phyloP scores from a whole-genome alignment of 2,329 filamentous ascomycete genomes.

The Pseudofabraea citricarpa region DNA sequence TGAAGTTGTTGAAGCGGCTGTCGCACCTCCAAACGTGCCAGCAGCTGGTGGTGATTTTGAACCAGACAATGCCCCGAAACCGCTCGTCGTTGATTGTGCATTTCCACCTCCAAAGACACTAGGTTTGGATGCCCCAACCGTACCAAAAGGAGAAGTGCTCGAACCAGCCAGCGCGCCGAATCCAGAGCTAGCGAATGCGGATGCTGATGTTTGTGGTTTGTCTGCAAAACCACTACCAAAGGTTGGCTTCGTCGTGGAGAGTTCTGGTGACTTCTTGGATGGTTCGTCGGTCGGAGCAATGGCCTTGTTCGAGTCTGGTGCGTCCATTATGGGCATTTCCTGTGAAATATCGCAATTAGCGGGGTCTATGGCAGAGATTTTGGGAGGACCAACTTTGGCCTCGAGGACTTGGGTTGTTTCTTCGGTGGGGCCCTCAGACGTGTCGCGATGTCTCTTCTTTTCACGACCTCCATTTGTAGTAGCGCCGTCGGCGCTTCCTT shows the following conservation, averaged over 20 bases:
- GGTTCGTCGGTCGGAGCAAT: slow-evolving; percentile 6
- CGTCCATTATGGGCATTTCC: not conserved
- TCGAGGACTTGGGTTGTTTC: not conserved
- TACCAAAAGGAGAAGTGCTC: slow-evolving; percentile 59
- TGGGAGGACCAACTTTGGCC: not conserved
- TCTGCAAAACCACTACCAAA: slow-evolving; percentile 18
- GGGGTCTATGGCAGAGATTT: not conserved
- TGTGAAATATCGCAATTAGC: not conserved
- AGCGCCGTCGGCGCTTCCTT: slow-evolving; percentile 33
- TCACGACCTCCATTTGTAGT: slow-evolving; percentile 36
- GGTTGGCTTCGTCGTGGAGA: slow-evolving; percentile 9
- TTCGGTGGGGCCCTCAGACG: slow-evolving; percentile 22
- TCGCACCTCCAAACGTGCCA: slow-evolving; percentile 34
- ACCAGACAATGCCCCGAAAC: slow-evolving; percentile 40
- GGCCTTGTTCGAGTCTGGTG: not conserved
- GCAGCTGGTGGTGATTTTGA: slow-evolving; percentile 23
- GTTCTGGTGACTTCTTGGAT: slow-evolving; percentile 13
- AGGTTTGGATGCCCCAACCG: slow-evolving; percentile 43
- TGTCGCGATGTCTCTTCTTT: slow-evolving; percentile 59
- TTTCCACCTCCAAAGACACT: slow-evolving; percentile 44
- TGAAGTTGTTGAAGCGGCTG: slow-evolving; percentile 27
- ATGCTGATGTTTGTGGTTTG: slow-evolving; percentile 44
- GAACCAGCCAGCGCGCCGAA: slow-evolving; percentile 62
- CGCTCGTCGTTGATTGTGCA: slow-evolving; percentile 31
- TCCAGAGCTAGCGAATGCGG: slow-evolving; percentile 63